Evolutionary conservation across 768 basidiomycete species (phyloP).

Genomic region (Cystofilobasidium ferigula): DNA sequence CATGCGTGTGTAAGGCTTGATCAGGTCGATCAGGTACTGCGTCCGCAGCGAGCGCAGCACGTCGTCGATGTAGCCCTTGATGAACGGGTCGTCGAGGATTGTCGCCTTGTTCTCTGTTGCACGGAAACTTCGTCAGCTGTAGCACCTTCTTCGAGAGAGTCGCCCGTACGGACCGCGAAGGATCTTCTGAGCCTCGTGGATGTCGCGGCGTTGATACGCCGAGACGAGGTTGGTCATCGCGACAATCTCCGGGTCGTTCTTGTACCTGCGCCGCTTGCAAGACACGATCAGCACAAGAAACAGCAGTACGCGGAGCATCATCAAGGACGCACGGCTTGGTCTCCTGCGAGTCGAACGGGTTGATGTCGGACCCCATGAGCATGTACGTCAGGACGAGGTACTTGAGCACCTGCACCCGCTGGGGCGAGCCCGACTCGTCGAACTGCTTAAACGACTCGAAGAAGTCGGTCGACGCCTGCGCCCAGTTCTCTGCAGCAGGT

Average conservation of each 20-base stretch:
- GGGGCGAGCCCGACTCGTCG: constrained; percentile 92
- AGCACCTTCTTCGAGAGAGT: background rate
- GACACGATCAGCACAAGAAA: no score
- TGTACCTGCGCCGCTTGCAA: constrained; percentile 61
- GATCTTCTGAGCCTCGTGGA: constrained; percentile 95
- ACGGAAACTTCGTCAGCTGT: background rate
- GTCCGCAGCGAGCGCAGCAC: constrained; percentile 85
- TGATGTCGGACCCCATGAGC: constrained; percentile 95
- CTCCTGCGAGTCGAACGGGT: constrained; percentile 98
- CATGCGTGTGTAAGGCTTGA: constrained; percentile 91
- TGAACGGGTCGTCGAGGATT: constrained; percentile 93
- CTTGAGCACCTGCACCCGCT: constrained; percentile 94
- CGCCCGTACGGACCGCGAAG: constrained; percentile 52
- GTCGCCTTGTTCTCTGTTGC: constrained; percentile 74
- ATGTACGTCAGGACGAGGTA: constrained; percentile 96
- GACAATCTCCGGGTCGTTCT: constrained; percentile 87
- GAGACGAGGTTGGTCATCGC: constrained; percentile 97
- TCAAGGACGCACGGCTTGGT: constrained; percentile 76
- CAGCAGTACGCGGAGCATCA: no score
- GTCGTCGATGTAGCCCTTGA: constrained; percentile 90
- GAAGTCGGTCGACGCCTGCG: constrained; percentile 91
- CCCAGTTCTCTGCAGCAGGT: constrained; percentile 67
- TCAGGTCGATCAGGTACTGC: constrained; percentile 92
- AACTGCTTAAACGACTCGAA: constrained; percentile 98
- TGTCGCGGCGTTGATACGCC: constrained; percentile 91